Evolutionary conservation across 139 green algal genomes (phyloP).

Genomic region (Chlamydomonas eustigma): DNA sequence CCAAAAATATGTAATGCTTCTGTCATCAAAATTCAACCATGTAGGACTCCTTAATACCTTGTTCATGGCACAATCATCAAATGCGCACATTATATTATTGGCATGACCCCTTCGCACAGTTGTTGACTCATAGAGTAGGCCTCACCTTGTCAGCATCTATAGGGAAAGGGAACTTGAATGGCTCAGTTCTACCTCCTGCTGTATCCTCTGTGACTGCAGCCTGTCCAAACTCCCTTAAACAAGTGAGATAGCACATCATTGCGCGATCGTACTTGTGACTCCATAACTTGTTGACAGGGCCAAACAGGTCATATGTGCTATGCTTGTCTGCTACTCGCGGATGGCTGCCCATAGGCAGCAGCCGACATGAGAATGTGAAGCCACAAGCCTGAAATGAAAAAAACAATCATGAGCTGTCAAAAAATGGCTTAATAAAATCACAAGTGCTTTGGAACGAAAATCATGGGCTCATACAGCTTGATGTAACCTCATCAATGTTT

Average conservation of each 20-base stretch:
- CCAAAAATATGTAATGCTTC: conserved; percentile 3
- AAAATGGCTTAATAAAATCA: too few species aligned
- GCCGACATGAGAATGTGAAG: conserved; percentile 48
- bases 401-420: too few species aligned
- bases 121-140: too few species aligned
- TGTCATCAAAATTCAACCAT: not conserved
- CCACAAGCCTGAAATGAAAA: conserved; percentile 42
- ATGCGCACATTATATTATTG: too few species aligned
- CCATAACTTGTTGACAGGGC: conserved; percentile 82
- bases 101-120: too few species aligned
- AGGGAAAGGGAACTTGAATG: conserved; percentile 78
- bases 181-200: not conserved
- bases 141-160: conserved; percentile 75
- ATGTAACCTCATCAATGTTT: too few species aligned
- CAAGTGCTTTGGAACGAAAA: too few species aligned
- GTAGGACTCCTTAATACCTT: not conserved
- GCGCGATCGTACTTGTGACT: conserved; percentile 80
- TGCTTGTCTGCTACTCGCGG: conserved; percentile 73
- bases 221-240: conserved; percentile 83
- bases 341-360: conserved; percentile 85
- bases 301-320: conserved; percentile 80
- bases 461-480: too few species aligned
- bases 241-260: conserved; percentile 74
- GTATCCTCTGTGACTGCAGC: not conserved
- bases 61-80: too few species aligned